phyloP scores from a whole-genome alignment of 352 stramenopile genomes.

The Phytophthora tentaculata region DNA sequence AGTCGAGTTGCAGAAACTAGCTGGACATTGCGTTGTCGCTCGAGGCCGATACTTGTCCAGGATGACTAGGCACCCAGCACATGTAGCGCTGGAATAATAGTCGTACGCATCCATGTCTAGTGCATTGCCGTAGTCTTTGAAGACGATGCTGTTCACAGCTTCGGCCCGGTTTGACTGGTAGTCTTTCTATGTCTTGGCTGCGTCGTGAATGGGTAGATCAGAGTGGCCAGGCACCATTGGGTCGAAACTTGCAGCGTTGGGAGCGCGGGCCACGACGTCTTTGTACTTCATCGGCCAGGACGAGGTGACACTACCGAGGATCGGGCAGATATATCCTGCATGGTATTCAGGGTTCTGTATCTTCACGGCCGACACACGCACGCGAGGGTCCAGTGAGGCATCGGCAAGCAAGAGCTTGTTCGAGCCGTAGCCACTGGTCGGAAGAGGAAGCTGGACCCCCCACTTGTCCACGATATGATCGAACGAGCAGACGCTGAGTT shows the following conservation, averaged over 20 bases:
- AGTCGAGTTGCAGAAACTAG: slow-evolving; percentile 40
- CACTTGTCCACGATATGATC: slow-evolving; percentile 45
- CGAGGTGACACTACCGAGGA: slow-evolving; percentile 19
- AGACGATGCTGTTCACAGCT: slow-evolving; percentile 51
- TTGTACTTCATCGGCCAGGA: slow-evolving; percentile 24
- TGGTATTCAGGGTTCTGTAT: slow-evolving; percentile 34
- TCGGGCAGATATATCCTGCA: slow-evolving; percentile 18
- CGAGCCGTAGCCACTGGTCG: slow-evolving; percentile 51
- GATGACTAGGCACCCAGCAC: slow-evolving; percentile 54
- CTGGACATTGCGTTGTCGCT: slow-evolving; percentile 40
- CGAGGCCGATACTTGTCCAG: slow-evolving; percentile 55
- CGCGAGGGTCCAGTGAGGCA: slow-evolving; percentile 21
- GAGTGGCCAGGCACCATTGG: slow-evolving; percentile 12
- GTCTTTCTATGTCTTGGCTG: slow-evolving; percentile 50
- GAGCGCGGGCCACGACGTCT: slow-evolving; percentile 21
- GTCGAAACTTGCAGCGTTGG: slow-evolving; percentile 16
- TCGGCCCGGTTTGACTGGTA: slow-evolving; percentile 46
- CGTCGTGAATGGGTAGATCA: slow-evolving; percentile 20
- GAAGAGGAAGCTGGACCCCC: slow-evolving; percentile 51
- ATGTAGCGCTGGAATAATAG: slow-evolving; percentile 48
- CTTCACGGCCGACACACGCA: slow-evolving; percentile 25
- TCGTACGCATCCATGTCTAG: slow-evolving; percentile 57
- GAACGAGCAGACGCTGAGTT: slow-evolving; percentile 38
- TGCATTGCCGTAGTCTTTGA: slow-evolving; percentile 58
- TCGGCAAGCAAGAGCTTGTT: slow-evolving; percentile 33